These are phyloP conservation scores for Tuber borchii DNA, from an alignment of 495 filamentous ascomycete species.

Conservation along the genomic window DNA sequence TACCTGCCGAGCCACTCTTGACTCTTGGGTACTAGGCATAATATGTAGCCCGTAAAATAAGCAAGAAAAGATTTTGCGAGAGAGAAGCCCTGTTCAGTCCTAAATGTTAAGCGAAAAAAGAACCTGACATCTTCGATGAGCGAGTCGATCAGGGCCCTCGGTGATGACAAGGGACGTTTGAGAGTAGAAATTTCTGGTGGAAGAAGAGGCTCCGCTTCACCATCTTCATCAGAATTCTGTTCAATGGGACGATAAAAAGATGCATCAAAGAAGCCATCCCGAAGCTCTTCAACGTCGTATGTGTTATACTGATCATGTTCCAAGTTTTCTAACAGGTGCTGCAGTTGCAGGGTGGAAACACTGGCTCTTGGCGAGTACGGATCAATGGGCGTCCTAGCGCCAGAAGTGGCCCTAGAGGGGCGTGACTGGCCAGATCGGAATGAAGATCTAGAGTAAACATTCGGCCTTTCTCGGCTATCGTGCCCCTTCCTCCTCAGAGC, in stretches of 20 bases:
- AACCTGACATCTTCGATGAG: constrained; percentile 35
- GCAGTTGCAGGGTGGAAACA: constrained; percentile 43
- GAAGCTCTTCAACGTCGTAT: constrained; percentile 51
- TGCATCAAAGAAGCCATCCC: constrained; percentile 58
- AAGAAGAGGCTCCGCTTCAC: constrained; percentile 16
- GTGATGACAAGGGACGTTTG: constrained; percentile 40
- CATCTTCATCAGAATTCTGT: constrained; percentile 33
- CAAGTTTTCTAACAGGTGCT: constrained; percentile 44
- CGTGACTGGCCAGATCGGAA: constrained; percentile 31
- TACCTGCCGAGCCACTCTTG: constrained; percentile 49
- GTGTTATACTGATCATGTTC: constrained; percentile 47
- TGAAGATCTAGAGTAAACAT: constrained; percentile 25
- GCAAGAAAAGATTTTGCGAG: constrained; percentile 51
- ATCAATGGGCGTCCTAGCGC: constrained; percentile 37
- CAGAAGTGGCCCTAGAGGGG: constrained; percentile 17
- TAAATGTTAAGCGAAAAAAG: constrained; percentile 46
- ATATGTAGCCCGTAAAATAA: constrained; percentile 51
- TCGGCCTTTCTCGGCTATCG: constrained; percentile 21
- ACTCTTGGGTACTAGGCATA: constrained; percentile 50
- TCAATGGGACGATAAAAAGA: constrained; percentile 49
- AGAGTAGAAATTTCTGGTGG: constrained; percentile 9
- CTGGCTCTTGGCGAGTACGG: constrained; percentile 36
- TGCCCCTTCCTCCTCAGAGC: constrained; percentile 20
- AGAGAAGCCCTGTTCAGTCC: constrained; percentile 44
- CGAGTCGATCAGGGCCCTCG: constrained; percentile 40